Base-by-base conservation (phyloP, 2,329 filamentous ascomycete genomes). In the Colletotrichum orchidophilum region DNA sequence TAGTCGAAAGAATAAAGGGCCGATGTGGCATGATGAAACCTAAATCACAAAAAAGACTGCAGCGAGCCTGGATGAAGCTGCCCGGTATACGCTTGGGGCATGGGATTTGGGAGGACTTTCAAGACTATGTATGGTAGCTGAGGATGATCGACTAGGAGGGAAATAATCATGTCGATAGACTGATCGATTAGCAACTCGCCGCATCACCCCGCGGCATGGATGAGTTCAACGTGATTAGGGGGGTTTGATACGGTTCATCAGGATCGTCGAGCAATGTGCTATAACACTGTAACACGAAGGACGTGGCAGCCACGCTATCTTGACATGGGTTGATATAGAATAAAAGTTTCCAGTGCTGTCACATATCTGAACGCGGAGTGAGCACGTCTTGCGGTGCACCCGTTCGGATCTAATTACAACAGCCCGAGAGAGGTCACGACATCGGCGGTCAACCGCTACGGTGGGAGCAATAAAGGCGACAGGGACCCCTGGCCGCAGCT, bases 401-500 rank as follows among this genome's bases (percentile, higher is more conserved):
- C 39, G 39, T 46, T 46, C 39, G 39, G 39, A 46, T 46, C 18
- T 46, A 46, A 46, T 46, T 21, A 46, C 18, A 21, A 15, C 39
- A 46, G 18, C 18, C 39, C 39, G 39, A 46, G 39, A 8, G 35
- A 13, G 29, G 27, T 31, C 6, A 21, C 42, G 59, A 50, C 13
- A 24, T 33, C 42, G n/a, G 59, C 59, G 27, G 46, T 52, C 59
- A 52, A 55, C 39, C 39, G 24, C 52, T 9, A 29, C 13, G 29
- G 58, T 46, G 58, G 64, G 49, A 55, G 59, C 46, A 54, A 26
- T 46, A 53, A 57, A 61, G 63, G 42, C 55, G 21, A 50, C 58
- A 69, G 59, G 69, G 69, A 24, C 53, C 63, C 63, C 64, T 54
- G 65, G 29, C 46, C 59, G 53, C 57, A 59, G 54, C 65, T 71